phyloP scores from a whole-genome alignment of 2,329 filamentous ascomycete genomes.

The Apiospora marii region DNA sequence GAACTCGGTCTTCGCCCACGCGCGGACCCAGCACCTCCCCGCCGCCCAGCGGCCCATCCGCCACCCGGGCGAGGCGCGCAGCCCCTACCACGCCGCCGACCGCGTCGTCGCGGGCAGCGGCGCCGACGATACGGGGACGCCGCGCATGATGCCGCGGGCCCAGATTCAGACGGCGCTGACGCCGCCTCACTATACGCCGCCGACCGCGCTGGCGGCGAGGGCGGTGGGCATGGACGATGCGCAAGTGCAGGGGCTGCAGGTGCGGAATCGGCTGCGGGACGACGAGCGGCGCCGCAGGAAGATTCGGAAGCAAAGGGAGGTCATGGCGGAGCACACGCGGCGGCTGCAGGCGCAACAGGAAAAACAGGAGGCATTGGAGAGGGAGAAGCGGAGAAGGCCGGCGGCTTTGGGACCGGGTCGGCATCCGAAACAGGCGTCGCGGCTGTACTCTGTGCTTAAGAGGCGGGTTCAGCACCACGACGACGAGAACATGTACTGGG shows the following conservation, averaged over 20 bases:
- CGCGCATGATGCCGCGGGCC: neutral
- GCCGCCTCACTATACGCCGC: neutral
- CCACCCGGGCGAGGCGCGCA: neutral
- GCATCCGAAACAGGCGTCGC: too few species aligned
- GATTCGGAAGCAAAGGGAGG: neutral
- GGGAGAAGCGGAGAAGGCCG: neutral
- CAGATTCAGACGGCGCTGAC: neutral
- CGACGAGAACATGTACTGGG: too few species aligned
- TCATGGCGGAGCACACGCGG: neutral
- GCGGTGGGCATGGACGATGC: neutral
- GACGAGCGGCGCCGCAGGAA: neutral
- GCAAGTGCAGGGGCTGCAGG: neutral
- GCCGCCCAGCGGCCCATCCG: neutral
- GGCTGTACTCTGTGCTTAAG: too few species aligned
- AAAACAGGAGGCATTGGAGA: neutral
- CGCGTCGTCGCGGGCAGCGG: neutral
- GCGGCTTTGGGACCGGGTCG: neutral
- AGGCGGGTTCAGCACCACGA: too few species aligned
- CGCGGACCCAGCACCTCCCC: neutral
- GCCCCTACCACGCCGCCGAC: neutral
- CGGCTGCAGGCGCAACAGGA: neutral
- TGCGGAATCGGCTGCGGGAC: neutral
- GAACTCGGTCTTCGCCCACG: neutral
- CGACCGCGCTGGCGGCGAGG: neutral
- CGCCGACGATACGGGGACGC: neutral